A percentile compares a stretch with the other conserved stretches of the same genome.
phyloP scores from a whole-genome alignment of 352 stramenopile genomes.

The Phytophthora parvispora region DNA sequence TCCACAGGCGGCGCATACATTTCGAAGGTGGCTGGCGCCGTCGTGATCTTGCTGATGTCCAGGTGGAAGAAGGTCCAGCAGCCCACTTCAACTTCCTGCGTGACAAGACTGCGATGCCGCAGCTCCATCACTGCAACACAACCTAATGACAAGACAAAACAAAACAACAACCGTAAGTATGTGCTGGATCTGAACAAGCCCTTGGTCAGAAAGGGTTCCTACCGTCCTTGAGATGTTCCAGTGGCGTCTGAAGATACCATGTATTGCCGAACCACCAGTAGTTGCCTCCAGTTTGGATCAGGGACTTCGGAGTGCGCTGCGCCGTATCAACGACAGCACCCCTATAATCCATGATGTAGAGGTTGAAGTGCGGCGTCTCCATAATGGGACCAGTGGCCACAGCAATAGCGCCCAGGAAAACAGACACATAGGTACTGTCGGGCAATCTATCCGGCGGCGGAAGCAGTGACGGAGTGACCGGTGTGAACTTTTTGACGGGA shows the following conservation, averaged over 20 bases:
- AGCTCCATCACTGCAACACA: slow-evolving; percentile 91
- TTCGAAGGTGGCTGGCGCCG: slow-evolving; percentile 86
- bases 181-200: background rate
- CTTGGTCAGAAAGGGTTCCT: slow-evolving; percentile 15
- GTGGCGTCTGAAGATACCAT: slow-evolving; percentile 87
- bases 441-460: slow-evolving; percentile 63
- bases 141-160: slow-evolving; percentile 43
- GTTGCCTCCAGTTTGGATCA: slow-evolving; percentile 88
- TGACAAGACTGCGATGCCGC: slow-evolving; percentile 84
- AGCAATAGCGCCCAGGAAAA: slow-evolving; percentile 85
- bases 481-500: slow-evolving; percentile 27
- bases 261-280: slow-evolving; percentile 93
- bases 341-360: slow-evolving; percentile 88
- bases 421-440: slow-evolving; percentile 89
- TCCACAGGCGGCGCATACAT: slow-evolving; percentile 91
- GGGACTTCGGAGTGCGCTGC: slow-evolving; percentile 85
- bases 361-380: slow-evolving; percentile 90
- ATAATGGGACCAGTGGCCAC: slow-evolving; percentile 88
- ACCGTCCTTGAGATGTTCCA: slow-evolving; percentile 91
- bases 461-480: slow-evolving; percentile 47
- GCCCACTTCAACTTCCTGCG: slow-evolving; percentile 87
- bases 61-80: slow-evolving; percentile 93
- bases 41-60: slow-evolving; percentile 91
- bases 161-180: slow-evolving; percentile 12
- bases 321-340: slow-evolving; percentile 73